Evolutionary conservation across 164 flowering plant species (phyloP), one percentile per base, ranked within the genome.

Genomic region (Piper longum): DNA sequence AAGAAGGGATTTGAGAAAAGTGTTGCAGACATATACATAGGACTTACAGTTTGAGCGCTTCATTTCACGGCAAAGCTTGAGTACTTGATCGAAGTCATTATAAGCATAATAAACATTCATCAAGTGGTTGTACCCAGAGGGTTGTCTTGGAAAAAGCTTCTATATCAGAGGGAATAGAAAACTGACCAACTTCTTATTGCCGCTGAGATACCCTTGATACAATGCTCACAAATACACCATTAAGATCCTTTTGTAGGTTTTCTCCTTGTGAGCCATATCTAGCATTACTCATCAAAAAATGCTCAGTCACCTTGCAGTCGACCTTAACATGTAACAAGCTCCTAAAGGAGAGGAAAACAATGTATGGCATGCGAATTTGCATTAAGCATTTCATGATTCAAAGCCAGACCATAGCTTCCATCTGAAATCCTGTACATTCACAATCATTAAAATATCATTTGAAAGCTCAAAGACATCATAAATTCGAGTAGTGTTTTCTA

Each of bases 1-100:
- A 17, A 60, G 45, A 4, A 60, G 43, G 4, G 62, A 60, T 36
- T 60, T 60, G 16, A 60, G 62, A 39, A 60, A 45, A 12, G 62
- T 60, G 62, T 60, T 60, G 48, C 17, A 60, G 42, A 41, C 40
- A 41, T 14, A 9, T 8, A 60, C 43, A 42, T 60, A 41, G 7
- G 48, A 13, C 17, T 42, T 60, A 60, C 62, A 60, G 8, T 14
- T 11, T 41, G 48, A 41, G 16, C 42, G 44, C n/a, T 14, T 60
- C 62, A 41, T 60, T 48, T 60, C 62, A 6, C 41, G 48, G 16
- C 40, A 60, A 7, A 60, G 9, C 62, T 42, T 41, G 43, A 60
- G 48, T 18, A 60, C 62, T 60, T 60, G 18, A 41, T 60, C 62
- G 5, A 60, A 41, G 40, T 41, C 5, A 60, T 16, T 42, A 17